Conservation (phyloP, 257 asterid species). For the Solanum pimpinellifolium region DNA sequence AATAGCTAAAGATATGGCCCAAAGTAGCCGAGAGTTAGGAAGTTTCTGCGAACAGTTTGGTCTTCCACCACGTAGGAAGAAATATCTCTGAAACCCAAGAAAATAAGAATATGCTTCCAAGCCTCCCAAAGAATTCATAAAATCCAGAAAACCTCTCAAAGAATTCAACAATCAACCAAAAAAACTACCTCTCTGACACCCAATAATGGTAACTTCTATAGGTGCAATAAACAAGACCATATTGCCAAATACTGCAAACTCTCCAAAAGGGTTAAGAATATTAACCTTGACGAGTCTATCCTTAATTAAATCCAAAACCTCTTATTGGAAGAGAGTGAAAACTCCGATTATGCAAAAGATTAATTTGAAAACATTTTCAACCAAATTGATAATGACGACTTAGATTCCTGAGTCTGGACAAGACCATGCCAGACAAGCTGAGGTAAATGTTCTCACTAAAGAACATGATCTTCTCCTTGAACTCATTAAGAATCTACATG, state of each 20-base stretch:
- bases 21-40: neutral
- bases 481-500: neutral
- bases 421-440: too few species aligned
- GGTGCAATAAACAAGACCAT: neutral
- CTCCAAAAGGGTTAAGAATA: neutral
- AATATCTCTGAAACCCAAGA: neutral
- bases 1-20: neutral
- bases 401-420: neutral
- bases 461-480: neutral
- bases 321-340: neutral
- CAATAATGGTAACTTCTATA: neutral
- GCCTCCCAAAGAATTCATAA: too few species aligned
- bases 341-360: neutral
- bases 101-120: neutral
- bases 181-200: neutral
- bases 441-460: neutral
- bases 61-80: too few species aligned
- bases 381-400: neutral
- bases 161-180: neutral
- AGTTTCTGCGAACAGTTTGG: too few species aligned
- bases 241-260: neutral
- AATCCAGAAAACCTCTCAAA: too few species aligned
- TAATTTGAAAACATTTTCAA: too few species aligned
- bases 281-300: neutral
- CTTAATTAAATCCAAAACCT: too few species aligned